Conservation (phyloP, 441 rosid species). For the Jatropha multifida region DNA sequence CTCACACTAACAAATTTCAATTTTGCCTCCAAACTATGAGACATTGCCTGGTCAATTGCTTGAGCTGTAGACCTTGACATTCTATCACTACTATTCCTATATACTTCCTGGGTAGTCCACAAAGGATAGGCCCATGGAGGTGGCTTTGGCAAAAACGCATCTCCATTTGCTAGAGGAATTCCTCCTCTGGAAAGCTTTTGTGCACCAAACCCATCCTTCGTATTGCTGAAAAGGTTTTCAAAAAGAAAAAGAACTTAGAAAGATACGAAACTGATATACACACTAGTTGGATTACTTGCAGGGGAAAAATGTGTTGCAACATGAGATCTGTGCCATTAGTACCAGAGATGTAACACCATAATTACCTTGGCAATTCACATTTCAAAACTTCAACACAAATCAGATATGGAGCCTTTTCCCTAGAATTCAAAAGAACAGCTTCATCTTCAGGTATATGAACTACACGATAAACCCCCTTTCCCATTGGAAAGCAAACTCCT, state of each 20-base stretch:
- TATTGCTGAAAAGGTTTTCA: conserved; percentile 44
- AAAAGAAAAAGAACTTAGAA: conserved; percentile 18
- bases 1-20: conserved; percentile 67
- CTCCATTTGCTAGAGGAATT: conserved; percentile 97
- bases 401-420: conserved; percentile 98
- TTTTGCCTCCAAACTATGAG: conserved; percentile 72
- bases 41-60: conserved; percentile 99
- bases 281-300: neutral
- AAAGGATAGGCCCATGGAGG: conserved; percentile 99
- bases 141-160: conserved; percentile 92
- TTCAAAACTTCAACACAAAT: conserved; percentile 90
- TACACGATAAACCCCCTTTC: conserved; percentile 91
- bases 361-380: conserved; percentile 77
- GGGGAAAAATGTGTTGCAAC: neutral
- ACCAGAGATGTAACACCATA: conserved; percentile 7
- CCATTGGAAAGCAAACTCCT: conserved; percentile 99
- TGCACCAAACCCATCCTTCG: conserved; percentile 64
- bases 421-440: conserved; percentile 94
- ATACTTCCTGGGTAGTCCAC: conserved; percentile 94
- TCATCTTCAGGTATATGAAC: conserved; percentile 98
- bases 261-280: neutral
- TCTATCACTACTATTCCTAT: conserved; percentile 96
- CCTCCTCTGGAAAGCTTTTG: conserved; percentile 97
- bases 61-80: conserved; percentile 93
- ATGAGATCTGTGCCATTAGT: conserved; percentile 1